Evolutionary conservation across 345 rosid genomes (phyloP), one percentile per base, ranked within the genome.

Genomic region (Capsella bursapastoris): DNA sequence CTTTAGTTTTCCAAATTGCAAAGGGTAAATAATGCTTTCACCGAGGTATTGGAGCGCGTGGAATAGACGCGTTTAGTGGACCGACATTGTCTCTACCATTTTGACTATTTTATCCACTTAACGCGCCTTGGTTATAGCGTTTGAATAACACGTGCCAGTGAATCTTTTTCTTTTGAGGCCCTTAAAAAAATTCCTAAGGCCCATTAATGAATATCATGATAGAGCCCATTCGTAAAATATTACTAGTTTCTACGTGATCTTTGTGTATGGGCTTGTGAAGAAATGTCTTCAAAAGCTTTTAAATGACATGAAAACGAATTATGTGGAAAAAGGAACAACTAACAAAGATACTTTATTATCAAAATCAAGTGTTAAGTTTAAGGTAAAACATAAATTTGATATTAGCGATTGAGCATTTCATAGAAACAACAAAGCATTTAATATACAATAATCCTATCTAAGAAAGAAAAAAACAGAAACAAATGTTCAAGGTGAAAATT

Each of bases 1-100:
- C 58, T 51, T 61, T 60, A 22, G 22, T 2, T 4, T 18, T 14
- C 27, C 40, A n/a, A 38, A 41, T 4, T 15, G 16, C 47, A 8
- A 14, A 38, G 2, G 35, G 12, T 8, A 28, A 51, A 10, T 52
- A 55, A 14, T 31, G 1, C 3, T 18, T 18, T 18, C 18, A 50
- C 79, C 69, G 74, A 43, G 69, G 22, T 4, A 0, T 0, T 6
- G 0, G 0, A 22, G 69, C 61, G 69, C 74, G 74, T 75, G 74
- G 1, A 5, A 11, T 5, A 22, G 16, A 50, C 58, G 68, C 66
- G 37, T n/a, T 2, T 37, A 8, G 22, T 52, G 2, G 27, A 55
- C 78, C 57, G 70, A 75, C 77, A 66, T 75, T 78, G 70, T 80
- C 82, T 75, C 78, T 4, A 61, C 63, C 27, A 22, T 16, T 76